Evolutionary conservation across 2,329 filamentous ascomycete genomes (phyloP).

Genomic region (Talaromyces atroroseus): DNA sequence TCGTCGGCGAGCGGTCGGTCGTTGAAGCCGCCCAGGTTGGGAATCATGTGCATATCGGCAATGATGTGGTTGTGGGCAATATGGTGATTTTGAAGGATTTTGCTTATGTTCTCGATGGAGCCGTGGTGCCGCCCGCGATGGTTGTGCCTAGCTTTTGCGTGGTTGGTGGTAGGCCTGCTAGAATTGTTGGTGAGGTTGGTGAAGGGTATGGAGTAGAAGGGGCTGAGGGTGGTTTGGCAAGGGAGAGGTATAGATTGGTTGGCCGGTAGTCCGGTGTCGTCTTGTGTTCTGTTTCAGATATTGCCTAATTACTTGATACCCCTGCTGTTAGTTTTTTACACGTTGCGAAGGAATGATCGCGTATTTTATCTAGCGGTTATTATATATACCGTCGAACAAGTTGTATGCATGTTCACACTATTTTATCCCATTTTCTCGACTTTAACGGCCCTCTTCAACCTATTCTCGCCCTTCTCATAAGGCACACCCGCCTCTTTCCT

Average conservation of each 20-base stretch:
- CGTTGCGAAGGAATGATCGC: not conserved
- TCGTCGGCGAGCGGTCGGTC: conserved; percentile 68
- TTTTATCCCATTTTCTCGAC: conserved; percentile 20
- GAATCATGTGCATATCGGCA: conserved; percentile 79
- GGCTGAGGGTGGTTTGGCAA: conserved; percentile 39
- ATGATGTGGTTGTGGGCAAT: conserved; percentile 69
- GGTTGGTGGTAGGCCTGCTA: conserved; percentile 75
- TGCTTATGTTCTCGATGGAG: conserved; percentile 76
- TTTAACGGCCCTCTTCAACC: conserved; percentile 40
- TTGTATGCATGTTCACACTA: not conserved
- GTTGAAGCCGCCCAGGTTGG: conserved; percentile 80
- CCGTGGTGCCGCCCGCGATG: conserved; percentile 80
- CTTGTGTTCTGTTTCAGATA: not conserved
- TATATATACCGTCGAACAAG: not conserved
- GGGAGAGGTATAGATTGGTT: conserved; percentile 35
- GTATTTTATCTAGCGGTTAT: not conserved
- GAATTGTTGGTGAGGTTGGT: conserved; percentile 71
- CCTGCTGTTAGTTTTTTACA: conserved; percentile 1
- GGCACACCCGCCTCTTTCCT: conserved; percentile 57
- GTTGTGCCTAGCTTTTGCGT: conserved; percentile 89
- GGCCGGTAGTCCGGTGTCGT: conserved; percentile 22
- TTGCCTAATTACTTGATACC: conserved; percentile 5
- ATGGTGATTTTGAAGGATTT: conserved; percentile 93
- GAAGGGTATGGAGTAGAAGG: conserved; percentile 45
- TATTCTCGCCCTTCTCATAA: conserved; percentile 56